phyloP scores from a whole-genome alignment of 257 asterid genomes.

The Solanum virginianum region DNA sequence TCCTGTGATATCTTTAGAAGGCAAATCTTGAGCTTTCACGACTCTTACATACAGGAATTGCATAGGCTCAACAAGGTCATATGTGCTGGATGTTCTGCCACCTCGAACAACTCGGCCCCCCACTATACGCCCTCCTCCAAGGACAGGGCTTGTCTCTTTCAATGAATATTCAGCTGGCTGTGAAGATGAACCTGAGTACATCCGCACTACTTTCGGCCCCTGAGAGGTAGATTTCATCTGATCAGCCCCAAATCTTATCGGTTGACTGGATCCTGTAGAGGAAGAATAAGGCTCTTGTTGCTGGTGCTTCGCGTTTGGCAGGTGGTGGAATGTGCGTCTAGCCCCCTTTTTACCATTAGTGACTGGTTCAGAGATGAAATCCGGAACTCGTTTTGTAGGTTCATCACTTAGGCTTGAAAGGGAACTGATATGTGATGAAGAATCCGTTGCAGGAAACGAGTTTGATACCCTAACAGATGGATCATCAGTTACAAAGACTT shows the following conservation, averaged over 20 bases:
- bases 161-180: slow-evolving; percentile 51
- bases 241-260: slow-evolving; percentile 24
- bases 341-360: slow-evolving; percentile 27
- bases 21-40: slow-evolving; percentile 70
- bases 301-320: slow-evolving; percentile 30
- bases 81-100: slow-evolving; percentile 42
- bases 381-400: slow-evolving; percentile 12
- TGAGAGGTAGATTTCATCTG: slow-evolving; percentile 45
- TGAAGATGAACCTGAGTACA: slow-evolving; percentile 34
- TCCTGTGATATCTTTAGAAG: slow-evolving; percentile 57
- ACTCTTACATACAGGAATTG: slow-evolving; percentile 81
- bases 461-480: slow-evolving; percentile 36
- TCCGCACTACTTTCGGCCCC: slow-evolving; percentile 25
- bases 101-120: slow-evolving; percentile 53
- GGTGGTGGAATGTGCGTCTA: slow-evolving; percentile 31
- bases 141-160: slow-evolving; percentile 76
- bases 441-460: slow-evolving; percentile 28
- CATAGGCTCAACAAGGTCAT: slow-evolving; percentile 93
- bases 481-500: slow-evolving; percentile 62
- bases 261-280: slow-evolving; percentile 14
- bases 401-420: slow-evolving; percentile 20
- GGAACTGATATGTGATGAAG: slow-evolving; percentile 21
- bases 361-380: neutral
- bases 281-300: slow-evolving; percentile 19
- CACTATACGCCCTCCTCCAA: slow-evolving; percentile 72